phyloP scores from a whole-genome alignment of 2,329 filamentous ascomycete species.

The Calonectria hongkongensis region DNA sequence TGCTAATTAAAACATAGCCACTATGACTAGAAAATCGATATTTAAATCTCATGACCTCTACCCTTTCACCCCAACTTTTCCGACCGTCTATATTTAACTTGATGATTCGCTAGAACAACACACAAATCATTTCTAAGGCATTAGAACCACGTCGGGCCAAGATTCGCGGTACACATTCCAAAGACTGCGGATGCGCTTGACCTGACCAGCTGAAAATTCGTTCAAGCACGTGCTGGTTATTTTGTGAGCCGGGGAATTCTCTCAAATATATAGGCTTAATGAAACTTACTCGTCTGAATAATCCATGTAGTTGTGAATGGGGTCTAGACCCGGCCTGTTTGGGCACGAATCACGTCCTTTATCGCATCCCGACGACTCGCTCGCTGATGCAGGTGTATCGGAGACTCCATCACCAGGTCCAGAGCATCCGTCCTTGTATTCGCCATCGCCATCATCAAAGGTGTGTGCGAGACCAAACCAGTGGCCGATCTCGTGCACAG shows the following conservation, averaged over 20 bases:
- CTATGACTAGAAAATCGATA: too few relatives aligned
- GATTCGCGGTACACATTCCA: constrained; percentile 3
- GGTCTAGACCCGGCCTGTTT: background rate
- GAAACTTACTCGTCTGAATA: constrained; percentile 7
- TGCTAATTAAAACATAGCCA: too few relatives aligned
- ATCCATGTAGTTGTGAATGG: constrained; percentile 21
- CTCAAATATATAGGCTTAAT: background rate
- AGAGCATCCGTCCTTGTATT: background rate
- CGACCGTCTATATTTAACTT: too few relatives aligned
- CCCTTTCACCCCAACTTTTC: too few relatives aligned
- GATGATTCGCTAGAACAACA: too few relatives aligned
- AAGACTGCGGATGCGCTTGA: constrained; percentile 10
- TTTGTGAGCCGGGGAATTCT: background rate
- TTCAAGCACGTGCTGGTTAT: background rate
- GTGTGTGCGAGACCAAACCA: constrained; percentile 12
- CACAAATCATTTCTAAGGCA: background rate
- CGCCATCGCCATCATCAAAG: background rate
- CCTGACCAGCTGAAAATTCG: background rate
- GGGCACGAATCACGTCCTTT: background rate
- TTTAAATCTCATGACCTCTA: too few relatives aligned
- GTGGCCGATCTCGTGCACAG: constrained; percentile 18
- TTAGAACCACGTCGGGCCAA: constrained; percentile 8
- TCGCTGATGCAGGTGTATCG: constrained; percentile 6
- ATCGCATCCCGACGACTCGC: background rate
- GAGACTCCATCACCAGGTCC: constrained; percentile 8